Base-by-base conservation (phyloP, 169 alveolate species). In the Babesia gibsoni region DNA sequence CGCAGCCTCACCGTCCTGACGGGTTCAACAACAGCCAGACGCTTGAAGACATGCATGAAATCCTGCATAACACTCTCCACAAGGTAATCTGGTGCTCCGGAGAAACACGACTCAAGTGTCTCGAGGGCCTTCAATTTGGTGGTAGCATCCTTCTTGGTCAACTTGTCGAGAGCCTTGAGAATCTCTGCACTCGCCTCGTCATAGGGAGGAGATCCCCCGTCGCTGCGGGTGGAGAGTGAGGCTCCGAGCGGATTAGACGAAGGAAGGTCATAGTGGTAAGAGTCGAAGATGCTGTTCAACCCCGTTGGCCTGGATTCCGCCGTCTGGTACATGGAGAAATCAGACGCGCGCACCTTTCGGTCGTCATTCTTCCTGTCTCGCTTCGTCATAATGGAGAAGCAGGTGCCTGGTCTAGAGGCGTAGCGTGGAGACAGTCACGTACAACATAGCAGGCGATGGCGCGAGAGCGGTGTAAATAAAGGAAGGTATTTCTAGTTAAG, bases 281-380 rank as follows among this genome's bases (percentile, higher is more conserved):
- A 41, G 37, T 63, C 80, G 54, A 74, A 74, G 30, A 74, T 74
- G 43, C 53, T 65, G 42, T 74, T 67, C 65, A 74, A 45, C 23
- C 84, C 84, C 27, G 84, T 74, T 8, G 84, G 80, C 32, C 84
- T 53, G 63, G 70, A 54, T 35, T 64, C 70, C 45, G 70, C 50
- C 35, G 67, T 52, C 35, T 74, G 77, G 54, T 58, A 74, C 70
- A 58, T 67, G 27, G 84, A 57, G 54, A 74, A 74, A 23, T 74
- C 84, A 25, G 84, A 43, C 35, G 84, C 33, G n/a, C 73, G 67
- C 42, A 74, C 79, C 52, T 66, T 66, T 41, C 67, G 67, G 14
- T 74, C 84, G 25, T 74, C 84, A n/a, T n/a, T 23, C 29, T 66
- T 64, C 29, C 33, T 46, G 25, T 45, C 37, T 20, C 36, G 50